Base-by-base conservation (phyloP, 805 yeast genomes). In the Kurtzmaniella fragi region DNA sequence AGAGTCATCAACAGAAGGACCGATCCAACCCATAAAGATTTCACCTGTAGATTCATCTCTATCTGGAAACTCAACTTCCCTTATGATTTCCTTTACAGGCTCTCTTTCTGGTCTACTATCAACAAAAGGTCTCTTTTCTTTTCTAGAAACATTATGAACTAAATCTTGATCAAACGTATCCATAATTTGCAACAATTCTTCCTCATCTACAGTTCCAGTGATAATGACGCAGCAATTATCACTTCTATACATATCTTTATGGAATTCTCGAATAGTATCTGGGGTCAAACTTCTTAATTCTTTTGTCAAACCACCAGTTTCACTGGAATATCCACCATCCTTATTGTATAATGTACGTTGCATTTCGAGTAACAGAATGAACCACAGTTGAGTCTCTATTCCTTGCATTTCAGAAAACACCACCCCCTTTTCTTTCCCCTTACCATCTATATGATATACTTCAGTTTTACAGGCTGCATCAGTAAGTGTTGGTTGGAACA, bases 381-480 rank as follows among this genome's bases (percentile, higher is more conserved):
- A 84, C 77, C 81, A 80, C 12, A 90, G 75, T 45, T 83, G 85
- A 50, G 78, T 78, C 59, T 89, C 95, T 41, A 84, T 80, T 20
- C 89, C 97, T 54, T 87, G 96, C 98, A 93, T 93, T 63, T 93
- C 99, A 38, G 95, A 83, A 57, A 84, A 93, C 3, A 93, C 98
- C 25, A 93, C 99, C 50, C 99, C 99, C 57, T 88, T 88, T 50
- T 93, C 99, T 47, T 83, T 79, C 26, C 85, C 95, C 7, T 78
- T 73, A 2, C 95, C 96, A 57, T 93, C 98, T 34, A 93, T 77
- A 57, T 93, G 98, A 57, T 87, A 87, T 7, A 93, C 98, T 57
- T 93, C 99, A 1, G 99, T 93, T 38, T 82, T 66, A 52, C 95
- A 93, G 0, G 95, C 95, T 38, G 80, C 86, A 54, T 89, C 95